Percentiles rank a stretch among this genome's conserved stretches.
Conservation (phyloP, 129 eudicot species). For the Cynara cardunculus region DNA sequence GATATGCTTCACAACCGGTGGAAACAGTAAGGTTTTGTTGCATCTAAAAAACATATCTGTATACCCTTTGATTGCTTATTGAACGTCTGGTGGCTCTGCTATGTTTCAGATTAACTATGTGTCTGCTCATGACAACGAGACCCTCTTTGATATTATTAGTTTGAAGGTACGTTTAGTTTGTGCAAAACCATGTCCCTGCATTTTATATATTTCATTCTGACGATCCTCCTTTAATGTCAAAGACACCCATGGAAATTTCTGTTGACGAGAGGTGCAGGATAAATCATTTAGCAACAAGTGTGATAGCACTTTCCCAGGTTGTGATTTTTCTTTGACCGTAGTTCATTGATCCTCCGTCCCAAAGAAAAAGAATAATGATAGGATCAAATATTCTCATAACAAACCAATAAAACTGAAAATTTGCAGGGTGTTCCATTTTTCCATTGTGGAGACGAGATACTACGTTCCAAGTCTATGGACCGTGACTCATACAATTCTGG, state of each 20-base stretch:
- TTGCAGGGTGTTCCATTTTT: conserved; percentile 89
- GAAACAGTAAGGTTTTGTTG: conserved; percentile 66
- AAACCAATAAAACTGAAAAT: neutral
- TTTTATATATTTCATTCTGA: conserved; percentile 9
- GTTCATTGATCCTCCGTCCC: neutral
- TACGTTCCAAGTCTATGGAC: conserved; percentile 93
- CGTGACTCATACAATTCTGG: conserved; percentile 89
- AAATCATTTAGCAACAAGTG: conserved; percentile 85
- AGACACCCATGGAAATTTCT: conserved; percentile 72
- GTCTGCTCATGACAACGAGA: conserved; percentile 98
- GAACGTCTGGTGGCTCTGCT: neutral
- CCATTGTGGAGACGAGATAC: conserved; percentile 93
- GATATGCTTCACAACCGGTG: conserved; percentile 59
- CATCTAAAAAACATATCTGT: neutral
- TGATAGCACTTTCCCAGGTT: conserved; percentile 97
- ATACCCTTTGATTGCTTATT: neutral
- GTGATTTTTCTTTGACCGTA: neutral
- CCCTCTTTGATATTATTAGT: conserved; percentile 86
- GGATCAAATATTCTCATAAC: neutral
- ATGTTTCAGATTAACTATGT: conserved; percentile 76
- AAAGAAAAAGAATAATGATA: neutral
- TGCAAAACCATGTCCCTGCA: neutral
- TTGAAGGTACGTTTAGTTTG: conserved; percentile 57
- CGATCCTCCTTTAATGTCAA: conserved; percentile 3
- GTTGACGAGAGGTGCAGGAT: conserved; percentile 87